These are phyloP conservation scores for Biscogniauxia sp. DNA, from an alignment of 2,329 filamentous ascomycete species.

Conservation along the genomic window DNA sequence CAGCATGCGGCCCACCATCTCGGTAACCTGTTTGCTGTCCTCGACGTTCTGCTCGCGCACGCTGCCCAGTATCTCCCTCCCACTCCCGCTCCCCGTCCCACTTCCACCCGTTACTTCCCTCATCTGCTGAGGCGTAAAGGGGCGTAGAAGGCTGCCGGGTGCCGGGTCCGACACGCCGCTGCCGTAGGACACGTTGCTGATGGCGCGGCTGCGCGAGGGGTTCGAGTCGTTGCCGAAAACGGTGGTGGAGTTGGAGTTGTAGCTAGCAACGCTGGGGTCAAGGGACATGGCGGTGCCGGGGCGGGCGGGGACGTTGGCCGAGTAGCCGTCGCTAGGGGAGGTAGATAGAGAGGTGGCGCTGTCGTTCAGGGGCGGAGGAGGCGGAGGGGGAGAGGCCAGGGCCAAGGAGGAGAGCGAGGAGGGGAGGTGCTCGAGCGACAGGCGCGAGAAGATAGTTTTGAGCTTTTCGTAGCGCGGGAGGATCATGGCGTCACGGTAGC, in stretches of 20 bases:
- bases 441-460: conserved; percentile 83
- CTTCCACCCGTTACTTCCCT: conserved; percentile 23
- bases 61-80: conserved; percentile 30
- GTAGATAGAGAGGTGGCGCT: conserved; percentile 48
- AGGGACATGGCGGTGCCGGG: conserved; percentile 74
- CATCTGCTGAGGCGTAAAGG: conserved; percentile 47
- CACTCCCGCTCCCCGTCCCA: conserved; percentile 19
- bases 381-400: conserved; percentile 38
- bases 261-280: conserved; percentile 73
- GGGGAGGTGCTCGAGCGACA: conserved; percentile 76
- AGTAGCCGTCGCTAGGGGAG: conserved; percentile 38
- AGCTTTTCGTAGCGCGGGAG: conserved; percentile 85
- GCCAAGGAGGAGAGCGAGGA: conserved; percentile 51
- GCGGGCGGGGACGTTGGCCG: conserved; percentile 36
- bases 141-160: conserved; percentile 42
- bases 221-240: conserved; percentile 66
- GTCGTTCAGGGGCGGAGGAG: conserved; percentile 49
- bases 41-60: conserved; percentile 60
- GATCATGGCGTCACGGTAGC: conserved; percentile 86
- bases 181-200: conserved; percentile 76
- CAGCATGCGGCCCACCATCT: conserved; percentile 92
- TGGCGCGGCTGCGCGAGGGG: conserved; percentile 67
- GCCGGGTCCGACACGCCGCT: conserved; percentile 44
- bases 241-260: conserved; percentile 76
- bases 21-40: conserved; percentile 78